Evolutionary conservation across 1,284 basidiomycete genomes (phyloP).

Genomic region (Schizophyllum commune): DNA sequence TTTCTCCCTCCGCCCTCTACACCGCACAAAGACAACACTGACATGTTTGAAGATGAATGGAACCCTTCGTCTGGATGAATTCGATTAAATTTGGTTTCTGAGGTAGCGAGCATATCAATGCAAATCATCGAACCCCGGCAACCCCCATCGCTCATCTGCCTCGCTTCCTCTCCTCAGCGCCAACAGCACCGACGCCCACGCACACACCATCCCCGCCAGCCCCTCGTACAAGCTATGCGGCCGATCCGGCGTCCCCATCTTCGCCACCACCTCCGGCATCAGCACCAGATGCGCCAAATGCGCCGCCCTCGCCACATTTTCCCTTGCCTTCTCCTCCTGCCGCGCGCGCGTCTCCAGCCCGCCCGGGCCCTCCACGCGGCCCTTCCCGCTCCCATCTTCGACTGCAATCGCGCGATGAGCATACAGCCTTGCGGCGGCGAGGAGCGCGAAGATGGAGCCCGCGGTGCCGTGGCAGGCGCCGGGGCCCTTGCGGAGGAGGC

Average conservation of each 20-base stretch:
- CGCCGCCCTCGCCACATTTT: constrained; percentile 27
- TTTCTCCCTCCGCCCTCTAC: too few relatives aligned
- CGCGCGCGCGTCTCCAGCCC: not conserved
- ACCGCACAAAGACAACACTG: too few relatives aligned
- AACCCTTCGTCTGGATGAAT: too few relatives aligned
- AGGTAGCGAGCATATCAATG: too few relatives aligned
- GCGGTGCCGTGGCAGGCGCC: constrained; percentile 51
- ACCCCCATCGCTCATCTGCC: not conserved
- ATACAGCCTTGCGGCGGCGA: constrained; percentile 27
- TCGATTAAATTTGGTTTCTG: too few relatives aligned
- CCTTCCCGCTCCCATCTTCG: not conserved
- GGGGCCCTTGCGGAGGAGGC: constrained; percentile 45
- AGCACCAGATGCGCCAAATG: constrained; percentile 40
- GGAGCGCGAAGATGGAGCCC: constrained; percentile 42
- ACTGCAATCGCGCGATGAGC: not conserved
- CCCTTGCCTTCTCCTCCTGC: constrained; percentile 11
- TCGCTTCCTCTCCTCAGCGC: constrained; percentile 18
- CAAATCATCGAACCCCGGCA: not conserved
- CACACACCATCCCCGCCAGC: constrained; percentile 46
- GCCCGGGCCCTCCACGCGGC: constrained; percentile 21
- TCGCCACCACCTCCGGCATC: constrained; percentile 23
- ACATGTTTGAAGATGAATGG: too few relatives aligned
- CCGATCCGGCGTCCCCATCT: constrained; percentile 39
- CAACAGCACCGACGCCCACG: constrained; percentile 39
- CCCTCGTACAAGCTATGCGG: constrained; percentile 52